phyloP scores from a whole-genome alignment of 2,329 filamentous ascomycete genomes.

The Bimuria novae-zelandiae region DNA sequence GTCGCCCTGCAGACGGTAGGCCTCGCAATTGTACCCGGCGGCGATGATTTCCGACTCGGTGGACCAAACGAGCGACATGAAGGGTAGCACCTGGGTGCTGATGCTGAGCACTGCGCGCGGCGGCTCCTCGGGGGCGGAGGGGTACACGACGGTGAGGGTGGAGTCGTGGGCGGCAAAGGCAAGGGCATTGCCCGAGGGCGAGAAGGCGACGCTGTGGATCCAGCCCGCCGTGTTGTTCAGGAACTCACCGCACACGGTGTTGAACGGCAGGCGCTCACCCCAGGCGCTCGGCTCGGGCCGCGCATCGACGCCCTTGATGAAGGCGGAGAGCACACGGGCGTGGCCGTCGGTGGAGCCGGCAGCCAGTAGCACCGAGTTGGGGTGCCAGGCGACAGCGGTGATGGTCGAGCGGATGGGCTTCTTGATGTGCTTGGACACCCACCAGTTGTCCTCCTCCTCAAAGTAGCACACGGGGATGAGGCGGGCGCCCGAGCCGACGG shows the following conservation, averaged over 20 bases:
- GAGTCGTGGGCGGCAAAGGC: slow-evolving; percentile 95
- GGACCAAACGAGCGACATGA: slow-evolving; percentile 92
- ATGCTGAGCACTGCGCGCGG: slow-evolving; percentile 89
- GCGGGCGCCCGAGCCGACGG: slow-evolving; percentile 92
- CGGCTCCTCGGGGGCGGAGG: slow-evolving; percentile 85
- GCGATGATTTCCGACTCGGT: slow-evolving; percentile 92
- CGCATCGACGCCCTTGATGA: slow-evolving; percentile 92
- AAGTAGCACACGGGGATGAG: slow-evolving; percentile 98
- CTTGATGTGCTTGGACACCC: slow-evolving; percentile 99
- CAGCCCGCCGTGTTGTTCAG: slow-evolving; percentile 96
- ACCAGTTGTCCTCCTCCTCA: slow-evolving; percentile 99
- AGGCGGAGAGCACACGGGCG: slow-evolving; percentile 90
- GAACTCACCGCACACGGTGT: slow-evolving; percentile 96
- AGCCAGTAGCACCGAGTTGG: slow-evolving; percentile 92
- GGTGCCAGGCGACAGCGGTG: slow-evolving; percentile 94
- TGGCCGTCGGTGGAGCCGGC: slow-evolving; percentile 98
- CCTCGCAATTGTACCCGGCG: slow-evolving; percentile 86
- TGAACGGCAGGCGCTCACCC: slow-evolving; percentile 96
- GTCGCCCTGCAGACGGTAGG: slow-evolving; percentile 83
- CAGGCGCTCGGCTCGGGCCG: slow-evolving; percentile 85
- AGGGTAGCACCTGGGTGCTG: slow-evolving; percentile 86
- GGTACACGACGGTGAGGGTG: slow-evolving; percentile 95
- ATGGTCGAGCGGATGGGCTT: slow-evolving; percentile 98
- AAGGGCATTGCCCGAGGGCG: slow-evolving; percentile 87
- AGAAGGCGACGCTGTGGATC: slow-evolving; percentile 93